Percentiles rank a stretch among this genome's conserved stretches.
Evolutionary conservation across 225 moss, liverwort and hornwort species (phyloP).

Genomic region (Anthoceros angustus): DNA sequence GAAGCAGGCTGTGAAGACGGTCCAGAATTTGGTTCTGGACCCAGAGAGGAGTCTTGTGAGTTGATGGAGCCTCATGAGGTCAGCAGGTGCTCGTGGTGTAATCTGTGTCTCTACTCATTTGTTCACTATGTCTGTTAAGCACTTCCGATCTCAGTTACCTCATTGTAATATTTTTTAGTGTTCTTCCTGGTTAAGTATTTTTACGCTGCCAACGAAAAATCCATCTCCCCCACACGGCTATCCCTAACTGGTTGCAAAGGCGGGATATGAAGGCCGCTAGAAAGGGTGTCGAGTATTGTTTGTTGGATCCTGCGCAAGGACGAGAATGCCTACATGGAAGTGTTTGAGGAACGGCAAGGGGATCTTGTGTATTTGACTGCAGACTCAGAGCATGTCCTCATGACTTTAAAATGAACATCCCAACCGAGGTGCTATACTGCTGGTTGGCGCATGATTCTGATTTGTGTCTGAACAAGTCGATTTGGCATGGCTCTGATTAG

Average conservation of each 20-base stretch:
- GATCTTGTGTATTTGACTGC: slow-evolving; percentile 92
- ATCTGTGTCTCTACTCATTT: not conserved
- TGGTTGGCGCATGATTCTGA: not conserved
- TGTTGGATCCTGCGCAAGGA: slow-evolving; percentile 89
- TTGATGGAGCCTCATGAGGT: slow-evolving; percentile 74
- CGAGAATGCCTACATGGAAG: slow-evolving; percentile 56
- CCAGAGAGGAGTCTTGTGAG: slow-evolving; percentile 74
- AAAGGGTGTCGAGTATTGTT: slow-evolving; percentile 56
- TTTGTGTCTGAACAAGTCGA: not conserved
- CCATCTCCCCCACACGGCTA: slow-evolving; percentile 49
- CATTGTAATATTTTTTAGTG: not conserved
- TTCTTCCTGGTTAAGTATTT: slow-evolving; percentile 65
- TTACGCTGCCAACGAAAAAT: slow-evolving; percentile 67
- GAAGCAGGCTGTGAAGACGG: slow-evolving; percentile 36
- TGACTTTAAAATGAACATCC: too few species aligned
- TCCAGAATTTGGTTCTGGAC: slow-evolving; percentile 82
- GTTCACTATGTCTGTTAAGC: slow-evolving; percentile 8
- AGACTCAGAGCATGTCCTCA: slow-evolving; percentile 58
- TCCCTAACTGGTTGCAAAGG: slow-evolving; percentile 71
- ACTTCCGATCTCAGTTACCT: not conserved
- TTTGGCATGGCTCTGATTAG: not conserved
- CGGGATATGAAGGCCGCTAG: slow-evolving; percentile 42
- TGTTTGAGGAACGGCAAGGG: slow-evolving; percentile 45
- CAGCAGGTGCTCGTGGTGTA: slow-evolving; percentile 30
- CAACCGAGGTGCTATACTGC: too few species aligned